Conservation (phyloP, 1,139 yeast genomes). For the Lodderomyces pseudojiufengensis region DNA sequence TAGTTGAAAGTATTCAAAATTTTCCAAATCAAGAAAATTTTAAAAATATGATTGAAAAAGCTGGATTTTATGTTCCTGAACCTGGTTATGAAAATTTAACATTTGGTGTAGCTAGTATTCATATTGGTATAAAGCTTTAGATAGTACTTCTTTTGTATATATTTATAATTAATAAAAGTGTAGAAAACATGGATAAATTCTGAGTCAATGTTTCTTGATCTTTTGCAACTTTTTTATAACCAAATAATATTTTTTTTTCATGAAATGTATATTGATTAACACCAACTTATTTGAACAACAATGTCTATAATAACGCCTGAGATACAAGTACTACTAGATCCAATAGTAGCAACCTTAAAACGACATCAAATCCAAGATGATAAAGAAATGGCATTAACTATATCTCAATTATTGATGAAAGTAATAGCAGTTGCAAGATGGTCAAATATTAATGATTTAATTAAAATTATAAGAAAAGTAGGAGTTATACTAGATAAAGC, state of each 20-base stretch:
- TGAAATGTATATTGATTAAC: no score
- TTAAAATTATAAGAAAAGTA: constrained; percentile 62
- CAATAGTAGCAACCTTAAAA: constrained; percentile 48
- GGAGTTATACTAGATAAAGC: constrained; percentile 60
- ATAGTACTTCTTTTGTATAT: neutral
- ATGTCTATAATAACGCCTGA: constrained; percentile 27
- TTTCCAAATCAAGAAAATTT: constrained; percentile 93
- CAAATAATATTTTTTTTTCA: no score
- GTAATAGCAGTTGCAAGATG: constrained; percentile 89
- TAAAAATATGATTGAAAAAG: constrained; percentile 86
- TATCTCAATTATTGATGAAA: constrained; percentile 82
- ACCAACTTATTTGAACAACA: no score
- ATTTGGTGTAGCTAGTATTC: constrained; percentile 96
- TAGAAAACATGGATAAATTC: no score
- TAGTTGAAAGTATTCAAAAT: constrained; percentile 87
- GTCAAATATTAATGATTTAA: constrained; percentile 64
- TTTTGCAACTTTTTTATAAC: no score
- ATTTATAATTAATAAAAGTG: no score
- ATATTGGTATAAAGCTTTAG: constrained; percentile 82
- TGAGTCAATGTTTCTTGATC: no score
- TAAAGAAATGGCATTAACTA: constrained; percentile 75
- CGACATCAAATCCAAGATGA: constrained; percentile 75
- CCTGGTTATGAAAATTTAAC: constrained; percentile 92
- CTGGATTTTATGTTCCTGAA: constrained; percentile 86
- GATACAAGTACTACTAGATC: constrained; percentile 35